Base-by-base conservation (phyloP, 345 rosid genomes). In the Eucalyptus curtisii region DNA sequence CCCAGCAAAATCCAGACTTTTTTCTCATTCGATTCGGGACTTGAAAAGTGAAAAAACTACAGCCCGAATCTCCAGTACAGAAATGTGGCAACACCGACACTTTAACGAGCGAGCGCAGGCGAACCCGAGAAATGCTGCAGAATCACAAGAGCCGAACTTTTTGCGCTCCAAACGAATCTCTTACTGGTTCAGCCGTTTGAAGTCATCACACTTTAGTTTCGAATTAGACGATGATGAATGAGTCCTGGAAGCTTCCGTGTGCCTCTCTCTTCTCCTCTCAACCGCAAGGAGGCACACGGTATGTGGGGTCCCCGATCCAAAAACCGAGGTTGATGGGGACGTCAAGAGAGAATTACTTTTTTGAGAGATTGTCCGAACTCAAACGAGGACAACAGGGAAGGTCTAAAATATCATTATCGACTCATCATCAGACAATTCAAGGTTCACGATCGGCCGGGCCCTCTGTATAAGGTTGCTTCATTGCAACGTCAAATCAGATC, bases 231-330 rank as follows among this genome's bases (percentile, higher is more conserved):
- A 37, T 76, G 47, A 76, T 76, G 82, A 76, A 76, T 6, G 82
- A 71, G 27, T 37, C 45, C 27, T 3, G 14, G 82, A 61, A 42
- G 47, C 88, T 55, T 86, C 87, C 44, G 5, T 16, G 49, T 57
- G 53, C 49, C 27, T 22, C 84, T 45, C 57, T 45, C 88, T 42
- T 40, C 42, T 45, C 19, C 20, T 6, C 44, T 59, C 87, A 85
- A 88, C 87, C 71, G 40, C 88, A 13, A 49, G 88, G 71, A 87
- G 53, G 79, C 87, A 92, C 95, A 92, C 95, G 94, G 94, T 89
- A 89, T 89, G 92, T 91, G 94, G 95, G 93, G 91, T 86, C 95
- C 85, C 61, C 91, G 87, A 86, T 90, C 89, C 89, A 33, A 40
- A 64, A 88, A 37, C 80, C 80, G 19, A 68, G 42, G 22, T 40